Conservation (phyloP, 345 rosid genomes). For the Lepidium africanum region DNA sequence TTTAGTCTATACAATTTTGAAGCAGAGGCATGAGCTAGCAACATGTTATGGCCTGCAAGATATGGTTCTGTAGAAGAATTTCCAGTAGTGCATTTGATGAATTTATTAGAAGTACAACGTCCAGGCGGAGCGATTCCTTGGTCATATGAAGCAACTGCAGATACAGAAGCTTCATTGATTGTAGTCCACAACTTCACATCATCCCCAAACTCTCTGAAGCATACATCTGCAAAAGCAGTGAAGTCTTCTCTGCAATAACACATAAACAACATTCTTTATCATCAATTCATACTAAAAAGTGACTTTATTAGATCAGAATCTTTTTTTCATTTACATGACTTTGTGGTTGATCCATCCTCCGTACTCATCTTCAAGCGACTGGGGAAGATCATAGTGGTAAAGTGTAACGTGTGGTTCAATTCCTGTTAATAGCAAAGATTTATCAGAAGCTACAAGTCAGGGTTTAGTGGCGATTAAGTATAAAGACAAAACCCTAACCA, state of each 20-base stretch:
- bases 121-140: constrained; percentile 29
- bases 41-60: constrained; percentile 48
- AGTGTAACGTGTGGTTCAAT: constrained; percentile 59
- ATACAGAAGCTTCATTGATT: constrained; percentile 56
- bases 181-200: constrained; percentile 63
- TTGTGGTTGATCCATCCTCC: constrained; percentile 59
- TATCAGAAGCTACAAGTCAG: neutral
- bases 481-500: constrained; percentile 23
- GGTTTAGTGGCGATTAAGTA: neutral
- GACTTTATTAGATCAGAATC: neutral
- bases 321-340: constrained; percentile 55
- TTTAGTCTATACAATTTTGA: constrained; percentile 47
- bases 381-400: constrained; percentile 56
- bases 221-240: constrained; percentile 61
- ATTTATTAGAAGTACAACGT: constrained; percentile 36
- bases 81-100: constrained; percentile 30
- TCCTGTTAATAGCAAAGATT: constrained; percentile 27
- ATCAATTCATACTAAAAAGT: neutral
- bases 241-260: constrained; percentile 59
- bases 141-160: constrained; percentile 32
- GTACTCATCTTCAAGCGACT: constrained; percentile 65
- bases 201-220: constrained; percentile 74
- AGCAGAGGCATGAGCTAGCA: constrained; percentile 67
- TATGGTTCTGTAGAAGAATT: constrained; percentile 73
- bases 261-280: neutral